phyloP scores from a whole-genome alignment of 306 rosid species.

The Quercus variabilis region DNA sequence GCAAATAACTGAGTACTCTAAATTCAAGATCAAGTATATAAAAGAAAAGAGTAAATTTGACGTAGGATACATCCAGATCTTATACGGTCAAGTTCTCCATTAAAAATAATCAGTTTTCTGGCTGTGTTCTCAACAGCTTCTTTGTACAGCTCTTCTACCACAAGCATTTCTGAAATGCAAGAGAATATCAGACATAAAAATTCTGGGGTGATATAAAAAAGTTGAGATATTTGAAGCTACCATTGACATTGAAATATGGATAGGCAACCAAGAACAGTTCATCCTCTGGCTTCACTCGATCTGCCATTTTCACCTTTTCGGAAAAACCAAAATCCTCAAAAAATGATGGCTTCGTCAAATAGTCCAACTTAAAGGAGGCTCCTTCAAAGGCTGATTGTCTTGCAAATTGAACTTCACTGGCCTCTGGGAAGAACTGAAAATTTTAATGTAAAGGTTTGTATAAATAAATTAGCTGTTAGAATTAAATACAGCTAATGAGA shows the following conservation, averaged over 20 bases:
- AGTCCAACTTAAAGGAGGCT: constrained; percentile 82
- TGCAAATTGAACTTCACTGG: constrained; percentile 86
- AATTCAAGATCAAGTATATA: constrained; percentile 3
- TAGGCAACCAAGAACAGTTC: constrained; percentile 88
- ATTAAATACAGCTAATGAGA: constrained; percentile 16
- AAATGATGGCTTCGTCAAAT: constrained; percentile 92
- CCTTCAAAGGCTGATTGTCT: constrained; percentile 77
- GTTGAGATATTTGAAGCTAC: constrained; percentile 44
- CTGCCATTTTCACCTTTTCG: constrained; percentile 87
- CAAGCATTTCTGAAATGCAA: constrained; percentile 80
- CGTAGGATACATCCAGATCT: constrained; percentile 99
- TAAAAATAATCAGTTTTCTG: constrained; percentile 79
- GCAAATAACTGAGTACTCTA: background rate
- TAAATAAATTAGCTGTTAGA: constrained; percentile 25
- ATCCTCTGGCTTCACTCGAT: constrained; percentile 79
- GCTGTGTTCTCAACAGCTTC: constrained; percentile 79
- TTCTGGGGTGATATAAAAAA: constrained; percentile 6
- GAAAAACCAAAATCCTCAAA: constrained; percentile 87
- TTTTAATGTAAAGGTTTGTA: constrained; percentile 21
- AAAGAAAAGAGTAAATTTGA: constrained; percentile 6
- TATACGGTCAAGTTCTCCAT: constrained; percentile 93
- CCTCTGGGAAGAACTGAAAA: constrained; percentile 94
- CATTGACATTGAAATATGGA: constrained; percentile 92
- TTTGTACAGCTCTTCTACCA: constrained; percentile 89
- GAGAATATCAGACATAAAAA: constrained; percentile 20